Conservation (phyloP, 78 protist species). For the Ministeria vibrans region DNA sequence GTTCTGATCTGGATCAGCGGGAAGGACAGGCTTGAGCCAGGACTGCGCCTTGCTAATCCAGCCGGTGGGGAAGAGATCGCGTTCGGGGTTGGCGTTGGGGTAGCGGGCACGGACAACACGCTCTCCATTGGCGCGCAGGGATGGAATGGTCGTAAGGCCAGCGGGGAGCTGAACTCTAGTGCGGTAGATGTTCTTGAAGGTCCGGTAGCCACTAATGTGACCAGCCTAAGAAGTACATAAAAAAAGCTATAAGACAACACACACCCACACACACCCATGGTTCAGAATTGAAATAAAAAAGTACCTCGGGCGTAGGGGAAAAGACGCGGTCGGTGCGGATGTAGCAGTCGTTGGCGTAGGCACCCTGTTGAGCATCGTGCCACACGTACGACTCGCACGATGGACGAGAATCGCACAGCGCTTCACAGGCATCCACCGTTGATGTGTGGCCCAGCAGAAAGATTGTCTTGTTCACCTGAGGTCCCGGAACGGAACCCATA, state of each 20-base stretch:
- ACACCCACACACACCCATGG: too few relatives aligned
- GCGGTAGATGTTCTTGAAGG: too few relatives aligned
- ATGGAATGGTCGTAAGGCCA: not conserved
- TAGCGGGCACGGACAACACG: slow-evolving; percentile 21
- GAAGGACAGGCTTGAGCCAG: not conserved
- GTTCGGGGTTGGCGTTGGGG: slow-evolving; percentile 32
- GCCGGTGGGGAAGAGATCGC: slow-evolving; percentile 7
- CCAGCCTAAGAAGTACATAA: too few relatives aligned
- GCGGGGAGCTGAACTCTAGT: too few relatives aligned
- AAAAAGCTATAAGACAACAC: too few relatives aligned
- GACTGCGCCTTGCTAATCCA: not conserved
- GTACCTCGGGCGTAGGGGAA: not conserved
- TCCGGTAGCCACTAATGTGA: too few relatives aligned
- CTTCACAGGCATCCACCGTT: not conserved
- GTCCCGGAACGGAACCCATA: too few relatives aligned
- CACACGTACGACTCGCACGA: not conserved
- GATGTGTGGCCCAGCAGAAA: not conserved
- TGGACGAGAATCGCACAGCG: not conserved
- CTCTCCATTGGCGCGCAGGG: slow-evolving; percentile 12
- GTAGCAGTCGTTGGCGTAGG: not conserved
- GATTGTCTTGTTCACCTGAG: too few relatives aligned
- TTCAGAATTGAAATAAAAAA: too few relatives aligned
- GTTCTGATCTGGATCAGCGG: not conserved
- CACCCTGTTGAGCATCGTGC: not conserved
- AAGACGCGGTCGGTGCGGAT: not conserved